Percentiles rank a stretch among this genome's conserved stretches.
These are phyloP conservation scores for Alternaria ventricosa DNA, from an alignment of 2,329 filamentous ascomycete species.

Conservation along the genomic window DNA sequence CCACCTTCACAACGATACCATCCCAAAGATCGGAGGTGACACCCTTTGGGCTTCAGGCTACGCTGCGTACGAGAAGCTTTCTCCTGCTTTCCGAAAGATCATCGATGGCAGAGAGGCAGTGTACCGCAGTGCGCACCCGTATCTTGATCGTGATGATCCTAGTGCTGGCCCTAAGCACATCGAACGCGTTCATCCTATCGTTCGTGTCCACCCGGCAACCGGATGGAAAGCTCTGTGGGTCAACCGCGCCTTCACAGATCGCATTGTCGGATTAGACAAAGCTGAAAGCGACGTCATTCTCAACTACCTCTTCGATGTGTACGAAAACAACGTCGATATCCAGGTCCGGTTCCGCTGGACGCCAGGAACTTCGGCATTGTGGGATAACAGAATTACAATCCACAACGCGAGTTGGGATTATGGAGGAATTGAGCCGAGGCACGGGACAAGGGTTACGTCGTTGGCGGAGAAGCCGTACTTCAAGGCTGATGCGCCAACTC, in stretches of 20 bases:
- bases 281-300: slow-evolving; percentile 73
- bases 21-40: slow-evolving; percentile 70
- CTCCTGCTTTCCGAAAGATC: slow-evolving; percentile 71
- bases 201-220: slow-evolving; percentile 73
- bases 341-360: slow-evolving; percentile 77
- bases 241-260: slow-evolving; percentile 71
- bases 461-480: slow-evolving; percentile 76
- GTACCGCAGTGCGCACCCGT: slow-evolving; percentile 70
- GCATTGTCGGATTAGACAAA: slow-evolving; percentile 72
- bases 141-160: slow-evolving; percentile 69
- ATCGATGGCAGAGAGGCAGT: slow-evolving; percentile 70
- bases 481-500: slow-evolving; percentile 67
- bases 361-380: slow-evolving; percentile 69
- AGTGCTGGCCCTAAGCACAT: slow-evolving; percentile 68
- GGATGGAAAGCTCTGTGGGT: slow-evolving; percentile 78
- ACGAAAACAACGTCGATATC: slow-evolving; percentile 73
- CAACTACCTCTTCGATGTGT: slow-evolving; percentile 71
- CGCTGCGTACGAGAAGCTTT: slow-evolving; percentile 74
- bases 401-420: slow-evolving; percentile 80
- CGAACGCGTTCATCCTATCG: slow-evolving; percentile 72
- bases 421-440: slow-evolving; percentile 68
- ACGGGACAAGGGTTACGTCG: slow-evolving; percentile 74
- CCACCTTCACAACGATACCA: slow-evolving; percentile 72
- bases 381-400: slow-evolving; percentile 78
- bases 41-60: slow-evolving; percentile 76